A percentile compares a stretch with the other conserved stretches of the same genome.
Conservation (phyloP, 1,284 basidiomycete species). For the Rhodotorula sp. region DNA sequence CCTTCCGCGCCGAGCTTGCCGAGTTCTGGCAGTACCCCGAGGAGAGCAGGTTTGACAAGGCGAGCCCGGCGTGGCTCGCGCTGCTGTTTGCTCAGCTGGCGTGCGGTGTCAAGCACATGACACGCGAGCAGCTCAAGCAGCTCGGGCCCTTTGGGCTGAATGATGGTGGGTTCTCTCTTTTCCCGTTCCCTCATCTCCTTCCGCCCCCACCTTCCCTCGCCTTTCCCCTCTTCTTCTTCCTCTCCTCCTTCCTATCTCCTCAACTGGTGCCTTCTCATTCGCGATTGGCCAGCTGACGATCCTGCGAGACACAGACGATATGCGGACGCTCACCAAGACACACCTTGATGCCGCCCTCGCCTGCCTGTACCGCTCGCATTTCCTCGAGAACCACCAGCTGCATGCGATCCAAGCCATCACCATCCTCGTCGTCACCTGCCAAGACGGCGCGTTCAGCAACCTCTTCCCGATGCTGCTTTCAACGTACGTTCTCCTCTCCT, state of each 20-base stretch:
- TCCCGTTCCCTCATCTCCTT: too few relatives aligned
- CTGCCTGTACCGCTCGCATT: conserved; percentile 26
- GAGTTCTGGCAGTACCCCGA: conserved; percentile 24
- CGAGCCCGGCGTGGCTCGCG: conserved; percentile 33
- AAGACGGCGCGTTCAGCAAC: conserved; percentile 15
- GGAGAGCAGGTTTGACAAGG: conserved; percentile 8
- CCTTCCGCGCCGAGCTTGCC: conserved; percentile 29
- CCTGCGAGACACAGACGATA: conserved; percentile 1
- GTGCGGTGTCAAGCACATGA: conserved; percentile 36
- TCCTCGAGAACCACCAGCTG: conserved; percentile 24
- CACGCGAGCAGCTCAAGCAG: conserved; percentile 6
- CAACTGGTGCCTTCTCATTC: not conserved
- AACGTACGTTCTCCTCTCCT: not conserved
- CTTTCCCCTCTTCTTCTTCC: too few relatives aligned
- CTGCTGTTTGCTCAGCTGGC: conserved; percentile 31
- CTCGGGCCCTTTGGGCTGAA: conserved; percentile 1
- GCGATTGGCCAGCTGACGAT: not conserved
- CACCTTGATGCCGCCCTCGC: conserved; percentile 17
- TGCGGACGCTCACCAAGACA: conserved; percentile 4
- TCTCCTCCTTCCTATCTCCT: too few relatives aligned
- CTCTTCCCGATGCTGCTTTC: conserved; percentile 18
- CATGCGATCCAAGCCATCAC: conserved; percentile 25
- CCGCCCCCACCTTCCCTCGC: too few relatives aligned
- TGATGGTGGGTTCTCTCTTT: not conserved
- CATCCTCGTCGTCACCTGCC: conserved; percentile 18